These are phyloP conservation scores for Arxiozyma heterogenica DNA, from an alignment of 1,139 yeast genomes.

Conservation along the genomic window DNA sequence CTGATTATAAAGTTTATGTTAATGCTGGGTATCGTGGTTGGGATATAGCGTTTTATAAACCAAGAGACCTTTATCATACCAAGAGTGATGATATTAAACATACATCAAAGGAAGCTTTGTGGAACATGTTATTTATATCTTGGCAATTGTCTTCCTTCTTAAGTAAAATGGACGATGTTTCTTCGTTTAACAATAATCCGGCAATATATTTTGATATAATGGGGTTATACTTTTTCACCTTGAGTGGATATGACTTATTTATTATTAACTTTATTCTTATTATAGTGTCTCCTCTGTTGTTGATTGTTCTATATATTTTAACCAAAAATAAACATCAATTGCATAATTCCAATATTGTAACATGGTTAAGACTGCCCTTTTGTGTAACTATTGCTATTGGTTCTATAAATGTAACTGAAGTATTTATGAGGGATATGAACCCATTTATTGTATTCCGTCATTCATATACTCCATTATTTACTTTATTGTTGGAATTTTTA, in stretches of 20 bases:
- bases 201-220: conserved; percentile 57
- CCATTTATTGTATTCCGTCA: conserved; percentile 54
- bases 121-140: conserved; percentile 74
- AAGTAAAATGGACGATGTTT: conserved; percentile 30
- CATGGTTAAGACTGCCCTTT: conserved; percentile 50
- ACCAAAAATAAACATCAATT: conserved; percentile 43
- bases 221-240: conserved; percentile 45
- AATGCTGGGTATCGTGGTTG: conserved; percentile 69
- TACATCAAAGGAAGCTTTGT: conserved; percentile 51
- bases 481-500: conserved; percentile 39
- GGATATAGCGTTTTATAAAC: conserved; percentile 67
- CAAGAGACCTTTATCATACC: conserved; percentile 80
- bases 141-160: conserved; percentile 47
- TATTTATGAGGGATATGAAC: conserved; percentile 31
- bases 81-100: conserved; percentile 58
- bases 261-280: conserved; percentile 43
- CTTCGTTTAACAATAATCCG: conserved; percentile 30
- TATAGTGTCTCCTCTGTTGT: conserved; percentile 46
- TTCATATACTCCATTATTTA: conserved; percentile 41
- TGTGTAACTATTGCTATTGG: conserved; percentile 40
- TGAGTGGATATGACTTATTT: conserved; percentile 42
- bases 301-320: conserved; percentile 41
- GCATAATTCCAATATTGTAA: conserved; percentile 33
- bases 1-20: conserved; percentile 71
- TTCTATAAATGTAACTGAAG: conserved; percentile 29